These are phyloP conservation scores for Mycena alexandri DNA, from an alignment of 768 basidiomycete species.

Conservation along the genomic window DNA sequence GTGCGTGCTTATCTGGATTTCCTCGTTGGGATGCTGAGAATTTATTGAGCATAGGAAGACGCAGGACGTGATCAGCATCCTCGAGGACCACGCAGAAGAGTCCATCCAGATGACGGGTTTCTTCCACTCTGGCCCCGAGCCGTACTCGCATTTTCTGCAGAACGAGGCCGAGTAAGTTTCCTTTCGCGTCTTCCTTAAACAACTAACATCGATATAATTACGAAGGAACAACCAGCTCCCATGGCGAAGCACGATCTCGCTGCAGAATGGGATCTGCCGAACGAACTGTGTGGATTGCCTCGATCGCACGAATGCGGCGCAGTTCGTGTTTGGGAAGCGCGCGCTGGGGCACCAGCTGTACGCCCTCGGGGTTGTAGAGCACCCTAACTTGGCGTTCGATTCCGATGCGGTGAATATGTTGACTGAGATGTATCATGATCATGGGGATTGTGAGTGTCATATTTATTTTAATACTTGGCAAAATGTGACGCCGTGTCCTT, in stretches of 20 bases:
- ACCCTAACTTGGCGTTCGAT: slow-evolving; percentile 89
- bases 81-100: slow-evolving; percentile 96
- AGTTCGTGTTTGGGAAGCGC: slow-evolving; percentile 96
- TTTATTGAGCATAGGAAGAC: slow-evolving; percentile 72
- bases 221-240: slow-evolving; percentile 46
- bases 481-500: background rate
- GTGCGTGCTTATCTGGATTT: slow-evolving; percentile 53
- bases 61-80: slow-evolving; percentile 94
- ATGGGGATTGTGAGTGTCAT: slow-evolving; percentile 84
- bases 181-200: slow-evolving; percentile 4
- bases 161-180: slow-evolving; percentile 55
- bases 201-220: background rate
- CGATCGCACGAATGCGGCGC: slow-evolving; percentile 95
- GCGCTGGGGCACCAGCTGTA: slow-evolving; percentile 96
- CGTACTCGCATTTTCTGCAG: slow-evolving; percentile 77
- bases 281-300: slow-evolving; percentile 98
- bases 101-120: slow-evolving; percentile 92
- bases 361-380: slow-evolving; percentile 90
- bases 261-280: slow-evolving; percentile 94
- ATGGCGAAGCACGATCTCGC: slow-evolving; percentile 76
- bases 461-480: background rate
- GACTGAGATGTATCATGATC: slow-evolving; percentile 99
- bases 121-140: slow-evolving; percentile 94
- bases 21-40: background rate
- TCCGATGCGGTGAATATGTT: slow-evolving; percentile 96